These are phyloP conservation scores for Saccharomyces kudriavzevii DNA, from an alignment of 805 yeast species.

Conservation along the genomic window DNA sequence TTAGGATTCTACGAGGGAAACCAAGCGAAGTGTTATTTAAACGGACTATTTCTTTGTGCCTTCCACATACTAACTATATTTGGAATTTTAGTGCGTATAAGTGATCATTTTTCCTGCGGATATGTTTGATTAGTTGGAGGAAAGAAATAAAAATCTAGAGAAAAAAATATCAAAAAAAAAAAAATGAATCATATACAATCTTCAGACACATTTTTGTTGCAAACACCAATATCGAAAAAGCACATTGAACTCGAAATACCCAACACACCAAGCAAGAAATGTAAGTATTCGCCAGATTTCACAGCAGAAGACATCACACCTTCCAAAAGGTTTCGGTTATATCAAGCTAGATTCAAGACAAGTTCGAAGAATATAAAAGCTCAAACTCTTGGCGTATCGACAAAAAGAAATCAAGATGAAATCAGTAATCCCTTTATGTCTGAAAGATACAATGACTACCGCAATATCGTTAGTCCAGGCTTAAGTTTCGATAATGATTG, in stretches of 20 bases:
- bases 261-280: conserved; percentile 10
- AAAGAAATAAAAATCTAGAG: background rate
- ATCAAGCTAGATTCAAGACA: conserved; percentile 1
- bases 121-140: background rate
- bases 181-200: conserved; percentile 1
- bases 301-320: conserved; percentile 4
- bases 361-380: background rate
- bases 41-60: background rate
- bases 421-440: background rate
- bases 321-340: conserved; percentile 7
- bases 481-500: conserved; percentile 10
- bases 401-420: conserved; percentile 1
- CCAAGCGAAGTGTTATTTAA: background rate
- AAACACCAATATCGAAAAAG: conserved; percentile 13
- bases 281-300: background rate
- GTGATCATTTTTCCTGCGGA: background rate
- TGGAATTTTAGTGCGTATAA: background rate
- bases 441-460: background rate
- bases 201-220: conserved; percentile 1
- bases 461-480: conserved; percentile 4
- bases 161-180: background rate
- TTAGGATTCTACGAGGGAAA: background rate
- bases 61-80: background rate
- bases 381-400: conserved; percentile 1
- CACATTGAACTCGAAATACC: conserved; percentile 3